Conservation (phyloP, 2,329 filamentous ascomycete species). For the Trichoderma sp. region DNA sequence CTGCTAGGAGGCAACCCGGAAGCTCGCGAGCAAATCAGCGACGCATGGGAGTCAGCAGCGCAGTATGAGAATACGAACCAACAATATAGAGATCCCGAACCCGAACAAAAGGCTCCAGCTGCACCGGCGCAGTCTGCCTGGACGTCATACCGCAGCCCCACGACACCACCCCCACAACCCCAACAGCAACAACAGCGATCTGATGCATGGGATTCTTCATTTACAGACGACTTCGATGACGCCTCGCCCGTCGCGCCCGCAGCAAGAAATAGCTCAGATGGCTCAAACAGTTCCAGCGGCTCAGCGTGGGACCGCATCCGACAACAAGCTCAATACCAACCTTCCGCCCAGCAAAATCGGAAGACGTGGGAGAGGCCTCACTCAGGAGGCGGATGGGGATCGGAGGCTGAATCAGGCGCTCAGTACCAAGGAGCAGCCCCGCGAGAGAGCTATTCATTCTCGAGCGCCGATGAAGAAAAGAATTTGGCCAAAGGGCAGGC, state of each 20-base stretch:
- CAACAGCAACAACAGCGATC: slow-evolving; percentile 7
- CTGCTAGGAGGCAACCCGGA: slow-evolving; percentile 29
- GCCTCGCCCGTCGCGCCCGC: slow-evolving; percentile 49
- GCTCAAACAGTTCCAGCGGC: slow-evolving; percentile 32
- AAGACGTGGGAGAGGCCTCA: slow-evolving; percentile 32
- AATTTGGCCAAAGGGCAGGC: slow-evolving; percentile 50
- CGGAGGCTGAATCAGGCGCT: slow-evolving; percentile 36
- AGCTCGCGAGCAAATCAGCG: slow-evolving; percentile 28
- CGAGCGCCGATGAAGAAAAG: slow-evolving; percentile 44
- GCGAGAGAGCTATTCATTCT: slow-evolving; percentile 43
- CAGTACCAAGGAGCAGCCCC: slow-evolving; percentile 30
- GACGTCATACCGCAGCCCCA: slow-evolving; percentile 22
- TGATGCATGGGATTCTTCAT: slow-evolving; percentile 34
- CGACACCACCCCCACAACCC: slow-evolving; percentile 23
- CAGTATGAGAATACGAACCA: slow-evolving; percentile 19
- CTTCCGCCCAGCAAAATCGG: slow-evolving; percentile 32
- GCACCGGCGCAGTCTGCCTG: slow-evolving; percentile 30
- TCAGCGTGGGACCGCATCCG: slow-evolving; percentile 54
- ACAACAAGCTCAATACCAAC: slow-evolving; percentile 42
- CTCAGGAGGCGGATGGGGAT: slow-evolving; percentile 29
- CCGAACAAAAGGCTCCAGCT: slow-evolving; percentile 10
- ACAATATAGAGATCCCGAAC: slow-evolving; percentile 22
- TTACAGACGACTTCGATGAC: slow-evolving; percentile 44
- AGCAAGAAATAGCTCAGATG: slow-evolving; percentile 32
- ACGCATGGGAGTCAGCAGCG: slow-evolving; percentile 31